Base-by-base conservation (phyloP, 208 protist genomes). In the Wallacemonas sp. region DNA sequence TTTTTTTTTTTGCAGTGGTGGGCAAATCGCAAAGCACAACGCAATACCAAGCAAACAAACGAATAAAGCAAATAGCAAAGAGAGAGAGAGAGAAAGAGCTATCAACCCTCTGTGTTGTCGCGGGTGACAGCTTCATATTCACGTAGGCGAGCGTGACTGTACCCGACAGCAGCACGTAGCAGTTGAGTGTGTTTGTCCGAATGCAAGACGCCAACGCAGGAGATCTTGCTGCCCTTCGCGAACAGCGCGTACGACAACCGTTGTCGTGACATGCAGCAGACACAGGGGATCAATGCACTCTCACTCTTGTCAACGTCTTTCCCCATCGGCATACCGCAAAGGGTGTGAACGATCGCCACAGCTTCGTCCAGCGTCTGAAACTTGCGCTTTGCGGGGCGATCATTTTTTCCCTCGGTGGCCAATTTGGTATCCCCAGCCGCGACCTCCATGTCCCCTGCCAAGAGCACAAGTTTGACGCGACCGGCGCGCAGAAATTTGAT, bases 191-290 rank as follows among this genome's bases (percentile, higher is more conserved):
- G 54, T 28, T 74, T 75, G 56, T 86, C 85, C 5, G 76, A 76
- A 24, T 79, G 64, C 39, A 88, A 44, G 39, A 88, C 61, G 21
- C 66, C 71, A 6, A 91, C 79, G 30, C 74, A 75, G 31, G 67
- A 53, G 6, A 91, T 55, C 34, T 66, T 70, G 59, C 79, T 85
- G 5, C 75, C 61, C 46, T 91, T 88, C n/a, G 79, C 76, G 65
- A 76, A 79, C 30, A 91, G 53, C 19, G 85, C 85, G 63, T 88
- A 91, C n/a, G 85, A 72, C 11, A 91, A 59, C 31, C 79, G 62
- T 31, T 83, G 81, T 12, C 85, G 72, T 17, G 69, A 84, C 76
- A 91, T 80, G 41, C 81, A 86, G 15, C 72, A 80, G 31, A 91
- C 42, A 26, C 74, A 73, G 30, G 74, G 68, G 9, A 49, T 21